These are phyloP conservation scores for Bipolaris zeicola DNA, from an alignment of 2,329 filamentous ascomycete genomes.

Conservation along the genomic window DNA sequence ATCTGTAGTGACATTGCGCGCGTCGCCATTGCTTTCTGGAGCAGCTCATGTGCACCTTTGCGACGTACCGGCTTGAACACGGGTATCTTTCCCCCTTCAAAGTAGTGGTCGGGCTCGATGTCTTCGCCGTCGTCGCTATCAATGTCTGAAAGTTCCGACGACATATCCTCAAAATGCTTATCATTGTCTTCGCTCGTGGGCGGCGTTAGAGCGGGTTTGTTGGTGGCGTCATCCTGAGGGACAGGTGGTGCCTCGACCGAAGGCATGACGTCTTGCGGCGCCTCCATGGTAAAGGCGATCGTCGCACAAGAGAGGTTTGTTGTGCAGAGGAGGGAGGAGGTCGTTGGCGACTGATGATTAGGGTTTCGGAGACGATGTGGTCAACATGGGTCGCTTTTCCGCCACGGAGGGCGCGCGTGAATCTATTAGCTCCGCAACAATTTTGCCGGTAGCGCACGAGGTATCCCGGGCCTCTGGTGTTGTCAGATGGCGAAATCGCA, in stretches of 20 bases:
- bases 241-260: slow-evolving; percentile 41
- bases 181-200: slow-evolving; percentile 59
- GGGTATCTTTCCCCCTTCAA: slow-evolving; percentile 79
- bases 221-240: slow-evolving; percentile 33
- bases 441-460: slow-evolving; percentile 33
- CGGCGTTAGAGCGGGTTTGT: slow-evolving; percentile 55
- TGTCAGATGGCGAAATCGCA: slow-evolving; percentile 6
- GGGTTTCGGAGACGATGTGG: slow-evolving; percentile 32
- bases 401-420: slow-evolving; percentile 31
- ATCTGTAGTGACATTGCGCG: slow-evolving; percentile 8
- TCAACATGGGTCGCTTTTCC: slow-evolving; percentile 34
- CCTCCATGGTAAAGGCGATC: slow-evolving; percentile 34
- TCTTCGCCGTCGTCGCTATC: slow-evolving; percentile 64
- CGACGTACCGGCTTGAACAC: slow-evolving; percentile 82
- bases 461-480: slow-evolving; percentile 7
- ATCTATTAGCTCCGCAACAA: slow-evolving; percentile 25
- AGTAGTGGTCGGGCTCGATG: slow-evolving; percentile 84
- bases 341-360: slow-evolving; percentile 30
- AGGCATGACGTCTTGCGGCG: slow-evolving; percentile 35
- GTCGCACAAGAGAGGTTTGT: slow-evolving; percentile 10
- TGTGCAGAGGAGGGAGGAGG: slow-evolving; percentile 26
- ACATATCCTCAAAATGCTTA: slow-evolving; percentile 52
- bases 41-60: slow-evolving; percentile 7
- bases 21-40: not conserved
- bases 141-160: slow-evolving; percentile 56